Percentiles rank a stretch among this genome's conserved stretches.
Conservation (phyloP, 176 grass and related monocot genomes). For the Oryza australiensis region DNA sequence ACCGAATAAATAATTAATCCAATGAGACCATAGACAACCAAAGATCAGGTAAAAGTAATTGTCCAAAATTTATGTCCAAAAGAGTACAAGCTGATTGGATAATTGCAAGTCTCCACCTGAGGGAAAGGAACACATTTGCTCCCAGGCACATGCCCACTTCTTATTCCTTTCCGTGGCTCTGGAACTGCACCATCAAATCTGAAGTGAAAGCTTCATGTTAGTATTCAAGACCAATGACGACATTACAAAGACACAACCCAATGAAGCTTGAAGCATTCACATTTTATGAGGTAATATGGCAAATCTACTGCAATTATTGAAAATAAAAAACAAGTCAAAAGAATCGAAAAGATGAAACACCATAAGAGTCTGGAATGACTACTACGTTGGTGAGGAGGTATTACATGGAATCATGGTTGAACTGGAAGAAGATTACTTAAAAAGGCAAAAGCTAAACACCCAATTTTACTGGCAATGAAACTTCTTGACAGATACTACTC, state of each 20-base stretch:
- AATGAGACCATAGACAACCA: neutral
- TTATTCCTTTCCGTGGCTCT: slow-evolving; percentile 94
- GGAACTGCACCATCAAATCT: slow-evolving; percentile 88
- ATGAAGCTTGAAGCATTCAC: slow-evolving; percentile 13
- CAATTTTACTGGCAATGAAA: neutral
- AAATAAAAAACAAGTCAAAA: neutral
- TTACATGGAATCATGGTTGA: neutral
- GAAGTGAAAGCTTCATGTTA: slow-evolving; percentile 44
- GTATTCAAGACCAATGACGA: slow-evolving; percentile 14
- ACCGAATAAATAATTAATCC: neutral
- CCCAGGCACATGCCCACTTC: slow-evolving; percentile 85
- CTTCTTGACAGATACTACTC: neutral
- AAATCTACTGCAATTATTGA: neutral
- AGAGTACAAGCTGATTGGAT: slow-evolving; percentile 11
- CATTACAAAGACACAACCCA: neutral
- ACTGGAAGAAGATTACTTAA: neutral
- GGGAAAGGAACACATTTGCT: slow-evolving; percentile 93
- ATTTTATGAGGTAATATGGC: neutral
- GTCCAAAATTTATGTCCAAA: neutral
- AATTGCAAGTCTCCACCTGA: slow-evolving; percentile 53
- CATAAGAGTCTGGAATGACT: neutral
- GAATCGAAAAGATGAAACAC: neutral
- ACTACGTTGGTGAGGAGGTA: neutral
- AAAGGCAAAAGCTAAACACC: slow-evolving; percentile 5
- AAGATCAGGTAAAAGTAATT: slow-evolving; percentile 9